phyloP scores from a whole-genome alignment of 352 stramenopile species.

The Phytopythium montanum region DNA sequence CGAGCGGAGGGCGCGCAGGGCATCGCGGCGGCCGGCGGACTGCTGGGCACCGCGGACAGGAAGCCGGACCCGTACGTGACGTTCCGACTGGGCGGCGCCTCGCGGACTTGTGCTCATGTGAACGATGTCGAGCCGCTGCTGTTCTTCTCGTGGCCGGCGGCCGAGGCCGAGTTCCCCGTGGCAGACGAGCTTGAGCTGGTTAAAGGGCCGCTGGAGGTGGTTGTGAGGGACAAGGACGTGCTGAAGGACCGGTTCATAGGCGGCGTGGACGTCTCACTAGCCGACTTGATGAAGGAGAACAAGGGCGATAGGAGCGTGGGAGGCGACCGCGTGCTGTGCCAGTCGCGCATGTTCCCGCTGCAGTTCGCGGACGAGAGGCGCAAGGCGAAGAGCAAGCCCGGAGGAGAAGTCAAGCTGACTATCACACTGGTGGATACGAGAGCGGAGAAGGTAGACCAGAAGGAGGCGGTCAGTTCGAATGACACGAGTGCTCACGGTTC shows the following conservation, averaged over 20 bases:
- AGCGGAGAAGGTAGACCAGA: neutral
- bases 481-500: neutral
- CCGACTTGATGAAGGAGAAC: constrained; percentile 11
- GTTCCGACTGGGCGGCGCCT: constrained; percentile 27
- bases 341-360: constrained; percentile 27
- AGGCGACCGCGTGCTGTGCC: constrained; percentile 17
- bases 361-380: constrained; percentile 42
- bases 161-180: constrained; percentile 32
- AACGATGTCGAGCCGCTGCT: constrained; percentile 37
- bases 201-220: constrained; percentile 20
- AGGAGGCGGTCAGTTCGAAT: neutral
- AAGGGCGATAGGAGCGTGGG: no score
- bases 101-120: constrained; percentile 25
- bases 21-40: constrained; percentile 20
- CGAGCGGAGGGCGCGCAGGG: constrained; percentile 33
- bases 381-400: constrained; percentile 29
- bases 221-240: constrained; percentile 48
- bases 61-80: constrained; percentile 46
- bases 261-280: constrained; percentile 29
- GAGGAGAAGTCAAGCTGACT: constrained; percentile 37
- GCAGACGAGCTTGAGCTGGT: constrained; percentile 11
- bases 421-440: constrained; percentile 30
- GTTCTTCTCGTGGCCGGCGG: constrained; percentile 46
- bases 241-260: constrained; percentile 50
- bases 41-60: constrained; percentile 26